Evolutionary conservation across 1,284 basidiomycete species (phyloP).

Genomic region (Cutaneotrichosporon cutaneum): DNA sequence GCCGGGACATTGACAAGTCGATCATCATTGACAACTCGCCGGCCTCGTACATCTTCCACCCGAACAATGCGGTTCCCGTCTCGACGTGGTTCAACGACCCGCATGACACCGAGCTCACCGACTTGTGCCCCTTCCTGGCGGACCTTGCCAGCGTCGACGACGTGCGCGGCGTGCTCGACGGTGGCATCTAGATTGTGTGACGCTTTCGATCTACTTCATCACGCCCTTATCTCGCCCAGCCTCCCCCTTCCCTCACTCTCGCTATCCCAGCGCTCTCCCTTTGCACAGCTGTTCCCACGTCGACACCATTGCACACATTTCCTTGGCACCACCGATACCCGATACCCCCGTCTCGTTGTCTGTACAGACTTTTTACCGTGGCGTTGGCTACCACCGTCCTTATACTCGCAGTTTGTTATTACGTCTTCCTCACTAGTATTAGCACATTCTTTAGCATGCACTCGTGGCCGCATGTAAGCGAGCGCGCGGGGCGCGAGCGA

Average conservation of each 20-base stretch:
- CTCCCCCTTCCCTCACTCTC: not conserved
- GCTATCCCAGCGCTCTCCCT: not conserved
- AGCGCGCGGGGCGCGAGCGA: not conserved
- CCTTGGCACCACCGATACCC: conserved; percentile 20
- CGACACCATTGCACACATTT: conserved; percentile 18
- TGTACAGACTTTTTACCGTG: conserved; percentile 7
- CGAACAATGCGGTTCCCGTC: conserved; percentile 97
- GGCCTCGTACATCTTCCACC: conserved; percentile 98
- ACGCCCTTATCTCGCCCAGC: not conserved
- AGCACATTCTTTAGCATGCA: conserved; percentile 18
- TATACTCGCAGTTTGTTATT: conserved; percentile 10
- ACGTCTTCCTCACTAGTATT: conserved; percentile 12
- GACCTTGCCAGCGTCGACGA: conserved; percentile 84
- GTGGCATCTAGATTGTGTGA: conserved; percentile 36
- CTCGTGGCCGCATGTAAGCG: not conserved
- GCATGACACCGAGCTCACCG: conserved; percentile 94
- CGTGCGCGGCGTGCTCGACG: conserved; percentile 84
- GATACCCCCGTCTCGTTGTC: conserved; percentile 8
- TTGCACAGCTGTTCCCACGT: conserved; percentile 1
- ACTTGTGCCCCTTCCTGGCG: conserved; percentile 87
- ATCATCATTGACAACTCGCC: conserved; percentile 99
- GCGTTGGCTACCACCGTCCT: conserved; percentile 4
- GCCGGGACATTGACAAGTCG: conserved; percentile 84
- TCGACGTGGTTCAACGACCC: conserved; percentile 99
- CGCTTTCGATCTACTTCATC: not conserved